These are phyloP conservation scores for Metarhizium robertsii DNA, from an alignment of 2,329 filamentous ascomycete genomes.

Conservation along the genomic window DNA sequence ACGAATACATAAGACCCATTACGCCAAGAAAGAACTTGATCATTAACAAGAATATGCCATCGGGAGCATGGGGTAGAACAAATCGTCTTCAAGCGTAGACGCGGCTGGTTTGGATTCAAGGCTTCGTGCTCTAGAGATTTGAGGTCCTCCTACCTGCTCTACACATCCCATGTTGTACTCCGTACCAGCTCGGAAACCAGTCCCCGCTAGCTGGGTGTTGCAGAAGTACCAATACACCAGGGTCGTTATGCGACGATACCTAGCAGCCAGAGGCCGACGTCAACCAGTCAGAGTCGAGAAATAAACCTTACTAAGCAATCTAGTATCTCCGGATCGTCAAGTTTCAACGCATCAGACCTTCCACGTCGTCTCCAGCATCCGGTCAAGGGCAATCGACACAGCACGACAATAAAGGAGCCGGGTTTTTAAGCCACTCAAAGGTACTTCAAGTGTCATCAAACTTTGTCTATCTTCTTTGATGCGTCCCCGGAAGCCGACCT, in stretches of 20 bases:
- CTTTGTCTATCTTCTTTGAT: neutral
- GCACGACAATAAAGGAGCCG: neutral
- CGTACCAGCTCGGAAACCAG: too few relatives aligned
- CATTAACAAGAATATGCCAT: neutral
- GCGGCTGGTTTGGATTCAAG: too few relatives aligned
- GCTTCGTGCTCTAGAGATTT: too few relatives aligned
- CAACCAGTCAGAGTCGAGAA: too few relatives aligned
- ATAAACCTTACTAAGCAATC: too few relatives aligned
- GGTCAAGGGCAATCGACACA: neutral
- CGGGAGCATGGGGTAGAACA: neutral
- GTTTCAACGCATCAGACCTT: neutral
- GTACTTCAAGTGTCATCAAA: neutral
- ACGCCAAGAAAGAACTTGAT: neutral
- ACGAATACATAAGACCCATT: neutral
- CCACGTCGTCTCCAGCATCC: too few relatives aligned
- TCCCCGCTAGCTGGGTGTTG: too few relatives aligned
- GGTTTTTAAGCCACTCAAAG: neutral
- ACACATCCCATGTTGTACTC: too few relatives aligned
- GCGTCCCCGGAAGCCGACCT: neutral
- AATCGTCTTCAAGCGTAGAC: neutral
- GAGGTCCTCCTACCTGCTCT: too few relatives aligned
- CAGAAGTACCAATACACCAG: too few relatives aligned
- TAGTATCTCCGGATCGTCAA: neutral
- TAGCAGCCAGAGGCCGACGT: too few relatives aligned
- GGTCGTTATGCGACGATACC: too few relatives aligned